Conservation (phyloP, 2,329 filamentous ascomycete species). For the Ascochyta rabiei region DNA sequence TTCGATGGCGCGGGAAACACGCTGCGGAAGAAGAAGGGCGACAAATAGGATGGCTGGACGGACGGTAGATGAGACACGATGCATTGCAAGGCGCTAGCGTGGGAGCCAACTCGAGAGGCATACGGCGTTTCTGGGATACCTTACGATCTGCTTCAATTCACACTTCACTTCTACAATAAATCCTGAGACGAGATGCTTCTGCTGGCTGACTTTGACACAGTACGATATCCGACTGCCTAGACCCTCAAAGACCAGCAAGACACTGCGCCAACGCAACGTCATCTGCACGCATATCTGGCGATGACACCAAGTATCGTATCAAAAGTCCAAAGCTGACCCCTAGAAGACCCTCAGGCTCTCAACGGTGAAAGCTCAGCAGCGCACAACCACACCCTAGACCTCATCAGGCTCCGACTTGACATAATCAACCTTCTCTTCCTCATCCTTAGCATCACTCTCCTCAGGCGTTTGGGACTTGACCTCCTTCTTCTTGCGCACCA, state of each 20-base stretch:
- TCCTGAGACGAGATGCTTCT: not conserved
- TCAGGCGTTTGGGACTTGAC: not conserved
- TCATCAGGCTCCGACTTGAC: conserved; percentile 7
- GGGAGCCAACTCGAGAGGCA: conserved; percentile 10
- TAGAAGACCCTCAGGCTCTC: no score
- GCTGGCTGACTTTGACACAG: not conserved
- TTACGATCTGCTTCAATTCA: conserved; percentile 6
- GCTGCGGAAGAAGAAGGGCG: conserved; percentile 74
- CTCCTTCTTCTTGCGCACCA: conserved; percentile 14
- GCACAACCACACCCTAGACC: not conserved
- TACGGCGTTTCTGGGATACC: conserved; percentile 14
- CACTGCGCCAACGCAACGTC: not conserved
- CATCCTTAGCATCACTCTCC: not conserved
- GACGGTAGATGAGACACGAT: conserved; percentile 1
- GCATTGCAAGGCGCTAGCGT: conserved; percentile 30
- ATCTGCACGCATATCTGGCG: not conserved
- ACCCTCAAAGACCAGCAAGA: not conserved
- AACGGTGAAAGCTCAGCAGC: not conserved
- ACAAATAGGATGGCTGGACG: conserved; percentile 33
- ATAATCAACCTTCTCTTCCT: not conserved
- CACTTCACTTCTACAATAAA: not conserved
- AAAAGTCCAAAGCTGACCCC: not conserved
- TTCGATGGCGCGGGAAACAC: conserved; percentile 88
- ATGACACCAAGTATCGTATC: not conserved
- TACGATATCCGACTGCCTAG: not conserved